Percentiles rank a stretch among this genome's conserved stretches.
Evolutionary conservation across 192 early-diverging fungal species (phyloP).

Genomic region (Spinellus fusiger): DNA sequence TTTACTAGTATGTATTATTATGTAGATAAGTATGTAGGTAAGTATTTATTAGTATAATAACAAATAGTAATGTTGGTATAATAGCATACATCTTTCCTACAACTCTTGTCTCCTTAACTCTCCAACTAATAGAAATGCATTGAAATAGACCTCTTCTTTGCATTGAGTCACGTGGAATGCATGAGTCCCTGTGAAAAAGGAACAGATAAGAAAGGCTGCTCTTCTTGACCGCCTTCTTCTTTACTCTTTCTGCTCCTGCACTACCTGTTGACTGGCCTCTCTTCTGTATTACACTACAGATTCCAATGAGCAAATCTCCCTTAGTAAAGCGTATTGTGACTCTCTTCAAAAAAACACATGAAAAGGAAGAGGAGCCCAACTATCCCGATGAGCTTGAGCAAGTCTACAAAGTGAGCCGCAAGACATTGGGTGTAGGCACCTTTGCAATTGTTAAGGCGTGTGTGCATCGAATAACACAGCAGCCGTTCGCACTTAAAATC

Average conservation of each 20-base stretch:
- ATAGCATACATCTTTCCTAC: no score
- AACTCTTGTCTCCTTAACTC: no score
- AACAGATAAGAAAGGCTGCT: neutral
- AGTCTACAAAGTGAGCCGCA: slow-evolving; percentile 40
- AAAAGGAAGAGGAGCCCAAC: slow-evolving; percentile 18
- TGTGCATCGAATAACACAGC: slow-evolving; percentile 44
- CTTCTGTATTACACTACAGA: neutral
- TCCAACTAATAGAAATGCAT: no score
- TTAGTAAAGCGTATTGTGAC: slow-evolving; percentile 32
- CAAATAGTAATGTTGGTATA: no score
- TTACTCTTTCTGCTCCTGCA: neutral
- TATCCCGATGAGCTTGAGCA: slow-evolving; percentile 25
- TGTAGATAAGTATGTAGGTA: no score
- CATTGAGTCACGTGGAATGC: neutral
- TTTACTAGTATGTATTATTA: no score
- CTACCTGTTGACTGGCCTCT: neutral
- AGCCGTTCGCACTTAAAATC: slow-evolving; percentile 69
- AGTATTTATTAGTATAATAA: no score
- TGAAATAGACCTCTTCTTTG: no score
- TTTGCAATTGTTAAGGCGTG: slow-evolving; percentile 68
- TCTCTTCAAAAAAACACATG: slow-evolving; percentile 36
- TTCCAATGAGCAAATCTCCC: slow-evolving; percentile 22
- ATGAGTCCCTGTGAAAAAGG: neutral
- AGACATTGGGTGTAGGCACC: slow-evolving; percentile 40
- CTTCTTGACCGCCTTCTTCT: neutral